Evolutionary conservation across 2,329 filamentous ascomycete genomes (phyloP).

Genomic region (Ramularia endophylla): DNA sequence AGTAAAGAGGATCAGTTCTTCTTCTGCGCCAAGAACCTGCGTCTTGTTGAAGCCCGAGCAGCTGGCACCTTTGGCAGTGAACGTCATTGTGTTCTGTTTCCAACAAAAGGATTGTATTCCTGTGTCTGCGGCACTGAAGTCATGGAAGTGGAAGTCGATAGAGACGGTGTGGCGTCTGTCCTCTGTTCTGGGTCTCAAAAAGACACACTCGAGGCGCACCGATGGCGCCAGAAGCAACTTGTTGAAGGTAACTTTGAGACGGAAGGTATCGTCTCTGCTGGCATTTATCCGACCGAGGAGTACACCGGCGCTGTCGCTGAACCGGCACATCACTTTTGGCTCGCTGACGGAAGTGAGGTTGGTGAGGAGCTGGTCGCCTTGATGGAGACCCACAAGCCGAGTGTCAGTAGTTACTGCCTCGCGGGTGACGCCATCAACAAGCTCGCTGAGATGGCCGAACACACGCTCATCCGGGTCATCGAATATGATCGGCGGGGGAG

Average conservation of each 20-base stretch:
- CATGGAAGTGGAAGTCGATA: slow-evolving; percentile 3
- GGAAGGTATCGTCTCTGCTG: slow-evolving; percentile 1
- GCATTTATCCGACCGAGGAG: not conserved
- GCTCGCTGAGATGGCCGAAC: slow-evolving; percentile 7
- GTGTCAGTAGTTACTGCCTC: slow-evolving; percentile 5
- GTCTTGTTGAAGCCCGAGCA: slow-evolving; percentile 1
- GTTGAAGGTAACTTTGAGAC: slow-evolving; percentile 3
- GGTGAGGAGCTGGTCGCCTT: not conserved
- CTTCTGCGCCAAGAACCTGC: too few species aligned
- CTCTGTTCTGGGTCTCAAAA: not conserved
- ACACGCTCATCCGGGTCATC: too few species aligned
- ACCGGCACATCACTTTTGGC: slow-evolving; percentile 7
- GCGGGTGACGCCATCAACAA: slow-evolving; percentile 10
- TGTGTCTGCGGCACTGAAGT: not conserved
- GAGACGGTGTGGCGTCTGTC: not conserved
- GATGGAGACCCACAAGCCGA: slow-evolving; percentile 10
- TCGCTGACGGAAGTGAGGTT: not conserved
- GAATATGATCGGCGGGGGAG: too few species aligned
- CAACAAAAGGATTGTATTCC: not conserved
- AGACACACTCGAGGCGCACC: slow-evolving; percentile 5
- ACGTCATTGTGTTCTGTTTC: slow-evolving; percentile 7
- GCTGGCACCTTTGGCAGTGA: slow-evolving; percentile 5
- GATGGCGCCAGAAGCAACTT: slow-evolving; percentile 10
- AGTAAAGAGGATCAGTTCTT: too few species aligned
- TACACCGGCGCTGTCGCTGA: not conserved